phyloP scores from a whole-genome alignment of 2,329 filamentous ascomycete genomes.

The Fusarium guadeloupense region DNA sequence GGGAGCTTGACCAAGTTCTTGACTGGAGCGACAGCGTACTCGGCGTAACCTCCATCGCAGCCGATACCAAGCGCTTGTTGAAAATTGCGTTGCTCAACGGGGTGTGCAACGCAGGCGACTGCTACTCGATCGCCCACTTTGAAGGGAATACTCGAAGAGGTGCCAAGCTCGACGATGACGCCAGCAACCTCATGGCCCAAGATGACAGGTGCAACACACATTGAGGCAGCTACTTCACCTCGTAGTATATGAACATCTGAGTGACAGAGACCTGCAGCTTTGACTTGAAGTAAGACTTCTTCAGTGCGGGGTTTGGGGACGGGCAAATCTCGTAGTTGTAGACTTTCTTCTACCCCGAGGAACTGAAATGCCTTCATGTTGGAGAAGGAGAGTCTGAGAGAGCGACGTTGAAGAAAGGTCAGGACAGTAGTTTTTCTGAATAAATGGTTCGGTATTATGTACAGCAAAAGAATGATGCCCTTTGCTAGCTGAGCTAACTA shows the following conservation, averaged over 20 bases:
- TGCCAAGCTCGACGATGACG: background rate
- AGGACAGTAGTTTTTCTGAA: too few species aligned
- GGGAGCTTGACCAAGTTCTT: background rate
- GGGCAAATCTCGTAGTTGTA: background rate
- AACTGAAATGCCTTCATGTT: conserved; percentile 6
- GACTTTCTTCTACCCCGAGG: background rate
- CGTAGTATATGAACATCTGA: conserved; percentile 10
- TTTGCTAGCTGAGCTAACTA: too few species aligned
- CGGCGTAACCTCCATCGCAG: conserved; percentile 12
- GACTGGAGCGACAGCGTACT: background rate
- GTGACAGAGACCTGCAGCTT: conserved; percentile 9
- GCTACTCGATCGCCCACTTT: conserved; percentile 3
- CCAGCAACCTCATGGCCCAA: conserved; percentile 15
- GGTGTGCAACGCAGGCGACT: background rate
- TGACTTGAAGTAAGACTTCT: conserved; percentile 4
- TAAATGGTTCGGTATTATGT: too few species aligned
- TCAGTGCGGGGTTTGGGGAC: background rate
- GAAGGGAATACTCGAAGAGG: background rate
- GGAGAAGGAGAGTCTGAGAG: too few species aligned
- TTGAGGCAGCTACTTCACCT: background rate
- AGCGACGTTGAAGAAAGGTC: too few species aligned
- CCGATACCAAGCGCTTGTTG: background rate
- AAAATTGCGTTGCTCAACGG: background rate
- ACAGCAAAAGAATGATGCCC: too few species aligned
- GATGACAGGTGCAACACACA: conserved; percentile 3